Evolutionary conservation across 306 rosid species (phyloP), one percentile per base, ranked within the genome.

Genomic region (Hippophae gyantsensis): DNA sequence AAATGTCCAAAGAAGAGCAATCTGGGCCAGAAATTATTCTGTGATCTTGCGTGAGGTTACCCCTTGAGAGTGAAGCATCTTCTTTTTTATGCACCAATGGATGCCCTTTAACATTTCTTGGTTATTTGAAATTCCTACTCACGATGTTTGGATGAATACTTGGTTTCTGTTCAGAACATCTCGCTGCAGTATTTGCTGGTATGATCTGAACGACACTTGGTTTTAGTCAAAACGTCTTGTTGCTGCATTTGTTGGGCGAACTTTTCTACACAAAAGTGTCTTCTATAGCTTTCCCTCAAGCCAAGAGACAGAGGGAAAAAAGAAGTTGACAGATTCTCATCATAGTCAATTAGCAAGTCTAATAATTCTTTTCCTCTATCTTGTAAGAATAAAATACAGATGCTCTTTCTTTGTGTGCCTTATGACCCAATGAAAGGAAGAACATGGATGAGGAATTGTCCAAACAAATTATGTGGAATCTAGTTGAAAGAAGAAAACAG

Each of bases 1-100:
- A 77, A 60, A 61, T 77, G 57, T 64, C 78, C 6, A 76, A 57
- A 43, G 70, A 71, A 53, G 76, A 73, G 46, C 84, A 64, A 48
- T 67, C 76, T 43, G 80, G 63, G 42, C 94, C 95, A 2, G 81
- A 85, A 64, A 80, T 85, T 75, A 58, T 61, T 57, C 73, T 82
- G 41, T 88, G 68, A 85, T 63, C 59, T 14, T 44, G 13, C 38
- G 5, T 42, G 13, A 7, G 13, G 52, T 7, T 45, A 49, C 11
- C 23, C 44, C 8, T 11, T n/a, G 72, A 56, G 10, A 44, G 5
- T 10, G 42, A 58, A 57, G 63, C 53, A 45, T 23, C 52, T 6
- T 59, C 11, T 26, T 59, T 14, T 8, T 48, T 43, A 23, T 13
- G 12, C 53, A 9, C 14, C 44, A 41, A 12, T 46, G 52, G 25